Evolutionary conservation across 2,329 filamentous ascomycete species (phyloP), one percentile per base, ranked within the genome.

Genomic region (Colletotrichum sp.): DNA sequence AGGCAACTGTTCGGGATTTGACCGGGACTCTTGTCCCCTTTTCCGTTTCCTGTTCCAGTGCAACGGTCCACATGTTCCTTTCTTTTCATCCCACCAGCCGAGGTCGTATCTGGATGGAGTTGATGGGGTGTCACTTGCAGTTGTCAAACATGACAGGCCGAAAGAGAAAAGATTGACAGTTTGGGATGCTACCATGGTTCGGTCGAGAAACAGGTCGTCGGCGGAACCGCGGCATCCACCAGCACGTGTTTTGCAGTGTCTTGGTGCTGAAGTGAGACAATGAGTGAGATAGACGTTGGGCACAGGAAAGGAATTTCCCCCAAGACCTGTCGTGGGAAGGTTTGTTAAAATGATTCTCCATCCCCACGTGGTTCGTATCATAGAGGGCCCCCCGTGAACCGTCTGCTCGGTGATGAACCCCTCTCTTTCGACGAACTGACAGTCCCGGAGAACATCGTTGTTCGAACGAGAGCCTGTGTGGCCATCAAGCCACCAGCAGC

Each of bases 311-410:
- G n/a, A 6, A n/a, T 34, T 43, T 8, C 18, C 61, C n/a, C 22
- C 30, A 62, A 27, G 32, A 8, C 32, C 39, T 12, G 56, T 18
- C 32, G 28, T 52, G 16, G 56, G 30, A 16, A 60, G 64, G 25
- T 70, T 48, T 48, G 67, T 68, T 75, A 75, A 73, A 73, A 73
- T 28, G 48, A 36, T 60, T 58, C 58, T 65, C 58, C 28, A 56
- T 69, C 64, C 74, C 74, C 65, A 61, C 48, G 70, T 66, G 70
- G 48, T 65, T 22, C 43, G 58, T 13, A 36, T 32, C 43, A 16
- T 28, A 13, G 48, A 43, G 18, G 18, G 16, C 34, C 58, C n/a
- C 58, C 65, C 52, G 66, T 25, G 34, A 34, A 34, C 65, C 70
- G 70, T 56, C 60, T 52, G 58, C 22, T 34, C 60, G 72, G 52